These are phyloP conservation scores for Nicotiana paniculata DNA, from an alignment of 257 asterid species.

Conservation along the genomic window DNA sequence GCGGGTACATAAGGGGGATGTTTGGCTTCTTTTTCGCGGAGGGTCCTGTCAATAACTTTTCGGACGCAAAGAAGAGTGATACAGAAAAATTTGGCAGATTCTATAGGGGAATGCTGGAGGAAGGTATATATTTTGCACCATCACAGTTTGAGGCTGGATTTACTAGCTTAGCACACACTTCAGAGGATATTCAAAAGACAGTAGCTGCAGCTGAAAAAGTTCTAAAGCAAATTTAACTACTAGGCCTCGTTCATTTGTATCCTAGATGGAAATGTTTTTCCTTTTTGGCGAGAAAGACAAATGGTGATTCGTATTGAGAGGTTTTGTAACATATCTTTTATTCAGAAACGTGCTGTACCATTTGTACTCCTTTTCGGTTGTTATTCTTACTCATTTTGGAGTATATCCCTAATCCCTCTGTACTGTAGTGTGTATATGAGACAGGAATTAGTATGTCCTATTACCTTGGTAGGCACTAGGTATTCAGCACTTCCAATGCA, in stretches of 20 bases:
- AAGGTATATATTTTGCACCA: constrained; percentile 93
- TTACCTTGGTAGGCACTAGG: not conserved
- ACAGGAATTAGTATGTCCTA: no score
- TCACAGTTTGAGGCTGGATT: constrained; percentile 99
- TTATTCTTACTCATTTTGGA: not conserved
- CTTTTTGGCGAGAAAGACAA: not conserved
- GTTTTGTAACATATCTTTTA: not conserved
- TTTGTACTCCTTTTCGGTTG: not conserved
- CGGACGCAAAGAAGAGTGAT: constrained; percentile 92
- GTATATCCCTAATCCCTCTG: not conserved
- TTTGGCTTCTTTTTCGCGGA: constrained; percentile 90
- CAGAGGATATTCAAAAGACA: constrained; percentile 71
- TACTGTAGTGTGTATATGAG: not conserved
- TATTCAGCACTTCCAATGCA: not conserved
- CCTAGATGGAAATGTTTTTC: not conserved
- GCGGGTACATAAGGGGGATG: constrained; percentile 88
- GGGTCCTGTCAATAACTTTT: constrained; percentile 75
- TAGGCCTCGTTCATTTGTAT: not conserved
- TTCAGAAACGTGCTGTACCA: not conserved
- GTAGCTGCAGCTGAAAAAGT: constrained; percentile 88
- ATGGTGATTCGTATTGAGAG: not conserved
- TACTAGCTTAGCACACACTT: constrained; percentile 77
- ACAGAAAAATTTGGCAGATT: constrained; percentile 72
- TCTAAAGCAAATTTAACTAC: constrained; percentile 23
- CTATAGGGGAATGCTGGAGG: constrained; percentile 81